Percentiles rank a stretch among this genome's conserved stretches.
Conservation (phyloP, 108 stramenopile genomes). For the Skeletonema tropicum region DNA sequence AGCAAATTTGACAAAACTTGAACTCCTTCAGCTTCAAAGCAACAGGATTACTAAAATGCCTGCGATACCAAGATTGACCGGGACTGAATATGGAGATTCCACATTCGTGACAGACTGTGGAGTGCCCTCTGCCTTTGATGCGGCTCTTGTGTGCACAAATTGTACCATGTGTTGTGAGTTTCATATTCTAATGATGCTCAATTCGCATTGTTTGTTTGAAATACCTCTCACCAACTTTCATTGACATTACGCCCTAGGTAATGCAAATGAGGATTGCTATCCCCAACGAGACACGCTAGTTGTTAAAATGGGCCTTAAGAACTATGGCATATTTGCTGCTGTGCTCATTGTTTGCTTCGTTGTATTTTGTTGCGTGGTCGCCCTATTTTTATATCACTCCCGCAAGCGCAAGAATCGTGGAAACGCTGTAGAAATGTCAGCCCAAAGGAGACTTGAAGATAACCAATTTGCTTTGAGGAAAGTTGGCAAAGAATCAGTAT, state of each 20-base stretch:
- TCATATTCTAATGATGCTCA: neutral
- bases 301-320: too few species aligned
- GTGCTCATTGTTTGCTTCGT: too few species aligned
- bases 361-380: too few species aligned
- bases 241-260: neutral
- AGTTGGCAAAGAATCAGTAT: too few species aligned
- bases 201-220: neutral
- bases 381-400: too few species aligned
- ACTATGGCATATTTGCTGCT: too few species aligned
- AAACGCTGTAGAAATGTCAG: too few species aligned
- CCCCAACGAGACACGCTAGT: too few species aligned
- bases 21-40: neutral
- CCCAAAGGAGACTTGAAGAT: too few species aligned
- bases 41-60: conserved; percentile 8
- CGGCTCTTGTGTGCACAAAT: conserved; percentile 5
- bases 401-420: too few species aligned
- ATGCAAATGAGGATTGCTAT: too few species aligned
- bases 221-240: neutral
- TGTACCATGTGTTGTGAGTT: conserved; percentile 44
- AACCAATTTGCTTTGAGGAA: too few species aligned
- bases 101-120: conserved; percentile 37
- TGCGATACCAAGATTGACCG: neutral
- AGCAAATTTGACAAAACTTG: neutral
- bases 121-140: conserved; percentile 31
- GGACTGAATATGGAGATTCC: neutral